Evolutionary conservation across 306 rosid species (phyloP).

Genomic region (Cucurbita maxima): DNA sequence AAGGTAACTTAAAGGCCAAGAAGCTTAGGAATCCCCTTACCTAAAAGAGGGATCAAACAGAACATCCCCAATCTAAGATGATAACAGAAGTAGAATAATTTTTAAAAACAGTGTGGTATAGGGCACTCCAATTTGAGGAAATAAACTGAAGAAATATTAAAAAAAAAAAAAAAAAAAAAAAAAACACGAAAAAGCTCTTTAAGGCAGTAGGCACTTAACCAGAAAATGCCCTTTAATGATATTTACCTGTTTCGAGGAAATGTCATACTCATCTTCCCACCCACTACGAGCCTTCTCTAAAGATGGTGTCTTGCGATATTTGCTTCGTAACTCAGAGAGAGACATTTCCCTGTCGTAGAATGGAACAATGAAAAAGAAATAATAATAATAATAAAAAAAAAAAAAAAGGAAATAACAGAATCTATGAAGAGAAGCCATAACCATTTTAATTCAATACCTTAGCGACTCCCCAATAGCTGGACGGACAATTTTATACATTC

Average conservation of each 20-base stretch:
- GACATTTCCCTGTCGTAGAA: constrained; percentile 62
- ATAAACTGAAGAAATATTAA: background rate
- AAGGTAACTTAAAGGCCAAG: background rate
- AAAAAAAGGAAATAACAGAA: background rate
- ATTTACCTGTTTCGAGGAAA: constrained; percentile 89
- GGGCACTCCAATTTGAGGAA: background rate
- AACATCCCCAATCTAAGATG: background rate
- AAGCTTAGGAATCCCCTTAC: background rate
- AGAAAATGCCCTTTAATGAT: background rate
- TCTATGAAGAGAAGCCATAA: constrained; percentile 2
- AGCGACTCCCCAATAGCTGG: constrained; percentile 95
- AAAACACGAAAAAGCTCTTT: background rate
- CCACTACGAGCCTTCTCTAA: constrained; percentile 72
- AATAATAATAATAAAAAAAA: no score
- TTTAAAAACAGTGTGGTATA: background rate
- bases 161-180: background rate
- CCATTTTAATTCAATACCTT: constrained; percentile 30
- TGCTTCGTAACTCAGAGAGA: constrained; percentile 67
- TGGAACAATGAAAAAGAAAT: background rate
- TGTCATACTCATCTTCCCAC: constrained; percentile 87
- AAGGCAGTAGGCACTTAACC: background rate
- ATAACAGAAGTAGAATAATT: background rate
- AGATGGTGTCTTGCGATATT: constrained; percentile 69
- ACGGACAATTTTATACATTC: constrained; percentile 71
- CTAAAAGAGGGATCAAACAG: background rate